phyloP scores from a whole-genome alignment of 768 basidiomycete genomes.

The Macrolepiota fuliginosa region DNA sequence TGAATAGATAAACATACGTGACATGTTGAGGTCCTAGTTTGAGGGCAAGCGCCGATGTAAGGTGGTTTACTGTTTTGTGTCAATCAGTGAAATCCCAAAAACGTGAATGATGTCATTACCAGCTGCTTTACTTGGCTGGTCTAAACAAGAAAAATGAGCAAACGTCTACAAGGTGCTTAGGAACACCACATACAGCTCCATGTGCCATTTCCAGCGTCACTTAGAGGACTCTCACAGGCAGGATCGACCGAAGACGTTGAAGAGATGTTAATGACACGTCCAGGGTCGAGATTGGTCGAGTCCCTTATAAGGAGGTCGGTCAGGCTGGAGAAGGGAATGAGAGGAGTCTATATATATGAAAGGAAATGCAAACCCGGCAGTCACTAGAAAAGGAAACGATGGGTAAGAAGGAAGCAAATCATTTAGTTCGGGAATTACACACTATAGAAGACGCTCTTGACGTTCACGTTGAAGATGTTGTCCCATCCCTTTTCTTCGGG shows the following conservation, averaged over 20 bases:
- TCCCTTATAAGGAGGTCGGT: constrained; percentile 66
- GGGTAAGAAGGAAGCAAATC: neutral
- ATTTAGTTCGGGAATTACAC: constrained; percentile 19
- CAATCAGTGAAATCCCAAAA: neutral
- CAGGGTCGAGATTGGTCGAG: constrained; percentile 61
- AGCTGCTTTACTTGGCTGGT: constrained; percentile 83
- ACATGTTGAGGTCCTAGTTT: constrained; percentile 59
- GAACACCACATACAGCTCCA: constrained; percentile 67
- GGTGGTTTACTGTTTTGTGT: constrained; percentile 62
- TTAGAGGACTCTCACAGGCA: constrained; percentile 46
- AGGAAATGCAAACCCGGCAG: constrained; percentile 37
- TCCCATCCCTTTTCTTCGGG: constrained; percentile 89
- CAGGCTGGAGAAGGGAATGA: constrained; percentile 30
- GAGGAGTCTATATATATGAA: neutral
- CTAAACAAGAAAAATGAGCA: constrained; percentile 31
- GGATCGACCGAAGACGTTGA: constrained; percentile 62
- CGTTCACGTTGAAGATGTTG: constrained; percentile 77
- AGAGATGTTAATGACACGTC: constrained; percentile 80
- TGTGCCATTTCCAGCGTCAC: constrained; percentile 57
- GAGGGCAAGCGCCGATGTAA: constrained; percentile 68
- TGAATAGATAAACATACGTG: constrained; percentile 50
- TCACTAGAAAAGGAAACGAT: constrained; percentile 32
- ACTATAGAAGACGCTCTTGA: constrained; percentile 86
- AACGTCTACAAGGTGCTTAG: neutral
- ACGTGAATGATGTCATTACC: constrained; percentile 26